Conservation (phyloP, 805 yeast species). For the Teunomyces gatunensis region DNA sequence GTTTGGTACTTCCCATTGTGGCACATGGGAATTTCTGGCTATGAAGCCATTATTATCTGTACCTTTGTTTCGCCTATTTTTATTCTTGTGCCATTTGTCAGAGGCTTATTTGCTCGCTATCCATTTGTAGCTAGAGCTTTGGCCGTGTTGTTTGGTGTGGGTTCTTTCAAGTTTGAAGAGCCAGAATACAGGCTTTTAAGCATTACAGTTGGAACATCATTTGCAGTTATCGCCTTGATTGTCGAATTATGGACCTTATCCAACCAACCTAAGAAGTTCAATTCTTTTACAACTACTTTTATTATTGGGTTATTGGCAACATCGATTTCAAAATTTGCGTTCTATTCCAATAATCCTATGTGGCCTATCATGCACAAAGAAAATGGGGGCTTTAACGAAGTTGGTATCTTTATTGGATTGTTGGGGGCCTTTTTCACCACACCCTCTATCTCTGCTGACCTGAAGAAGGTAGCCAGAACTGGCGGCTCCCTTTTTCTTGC, state of each 20-base stretch:
- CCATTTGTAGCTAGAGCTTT: constrained; percentile 57
- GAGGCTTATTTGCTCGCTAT: constrained; percentile 32
- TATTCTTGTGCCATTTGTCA: constrained; percentile 39
- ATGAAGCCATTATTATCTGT: constrained; percentile 65
- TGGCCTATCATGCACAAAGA: constrained; percentile 91
- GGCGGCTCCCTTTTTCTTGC: constrained; percentile 51
- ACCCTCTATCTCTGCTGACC: constrained; percentile 11
- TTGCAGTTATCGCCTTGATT: constrained; percentile 60
- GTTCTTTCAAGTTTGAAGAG: constrained; percentile 62
- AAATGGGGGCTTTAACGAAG: constrained; percentile 82
- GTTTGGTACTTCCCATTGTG: constrained; percentile 98
- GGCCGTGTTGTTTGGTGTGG: constrained; percentile 66
- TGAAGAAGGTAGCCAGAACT: constrained; percentile 13
- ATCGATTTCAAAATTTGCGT: constrained; percentile 69
- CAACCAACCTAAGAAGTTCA: constrained; percentile 27
- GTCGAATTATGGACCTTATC: constrained; percentile 44
- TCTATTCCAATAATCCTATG: constrained; percentile 84
- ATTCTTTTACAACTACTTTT: constrained; percentile 55
- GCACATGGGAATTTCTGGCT: constrained; percentile 97
- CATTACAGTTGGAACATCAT: constrained; percentile 63
- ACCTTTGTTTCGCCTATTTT: constrained; percentile 59
- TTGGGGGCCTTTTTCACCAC: constrained; percentile 65
- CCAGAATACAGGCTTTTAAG: constrained; percentile 71
- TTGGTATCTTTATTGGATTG: constrained; percentile 65
- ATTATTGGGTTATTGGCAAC: constrained; percentile 71